Evolutionary conservation across 2,329 filamentous ascomycete species (phyloP).

Genomic region (Colletotrichum sp.): DNA sequence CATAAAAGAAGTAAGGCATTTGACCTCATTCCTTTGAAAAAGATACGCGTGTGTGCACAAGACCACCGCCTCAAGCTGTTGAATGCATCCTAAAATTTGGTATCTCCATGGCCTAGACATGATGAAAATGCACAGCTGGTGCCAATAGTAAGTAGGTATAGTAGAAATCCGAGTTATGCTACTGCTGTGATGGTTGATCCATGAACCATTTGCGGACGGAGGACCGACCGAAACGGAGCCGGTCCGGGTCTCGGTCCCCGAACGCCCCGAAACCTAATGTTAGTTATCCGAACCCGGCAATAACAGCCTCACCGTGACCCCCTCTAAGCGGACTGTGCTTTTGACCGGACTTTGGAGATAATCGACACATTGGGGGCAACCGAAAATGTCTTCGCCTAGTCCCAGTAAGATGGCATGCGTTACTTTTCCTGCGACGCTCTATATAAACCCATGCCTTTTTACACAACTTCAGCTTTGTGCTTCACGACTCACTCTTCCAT

Average conservation of each 20-base stretch:
- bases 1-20: neutral
- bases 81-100: neutral
- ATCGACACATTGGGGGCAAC: neutral
- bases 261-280: neutral
- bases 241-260: neutral
- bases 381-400: neutral
- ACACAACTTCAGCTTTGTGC: neutral
- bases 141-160: rapidly evolving
- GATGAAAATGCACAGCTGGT: rapidly evolving
- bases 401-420: neutral
- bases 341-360: neutral
- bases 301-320: rapidly evolving
- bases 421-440: rapidly evolving
- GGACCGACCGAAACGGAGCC: neutral
- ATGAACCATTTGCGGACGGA: neutral
- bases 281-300: neutral
- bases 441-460: neutral
- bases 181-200: neutral
- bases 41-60: neutral
- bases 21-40: neutral
- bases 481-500: neutral
- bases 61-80: neutral
- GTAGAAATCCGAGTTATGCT: rapidly evolving
- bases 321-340: rapidly evolving
- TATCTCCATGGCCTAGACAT: neutral